Percentiles rank a stretch among this genome's conserved stretches.
Evolutionary conservation across 2,329 filamentous ascomycete species (phyloP).

Genomic region (Pseudocercospora eumusae): DNA sequence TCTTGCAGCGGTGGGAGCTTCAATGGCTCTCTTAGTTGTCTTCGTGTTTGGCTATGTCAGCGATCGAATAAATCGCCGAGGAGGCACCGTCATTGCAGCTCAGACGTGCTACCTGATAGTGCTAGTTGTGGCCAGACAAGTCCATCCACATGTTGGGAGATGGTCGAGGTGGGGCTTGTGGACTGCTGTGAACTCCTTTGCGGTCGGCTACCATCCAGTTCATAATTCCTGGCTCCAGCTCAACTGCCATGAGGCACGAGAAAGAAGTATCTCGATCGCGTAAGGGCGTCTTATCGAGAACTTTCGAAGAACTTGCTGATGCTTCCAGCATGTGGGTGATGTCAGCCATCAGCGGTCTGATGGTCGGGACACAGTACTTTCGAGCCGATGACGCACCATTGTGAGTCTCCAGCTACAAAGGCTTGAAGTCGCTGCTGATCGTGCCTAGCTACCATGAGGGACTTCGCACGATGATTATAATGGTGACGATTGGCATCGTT

Average conservation of each 20-base stretch:
- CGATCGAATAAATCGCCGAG: constrained; percentile 50
- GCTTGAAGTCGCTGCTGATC: background rate
- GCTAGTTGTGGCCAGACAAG: constrained; percentile 45
- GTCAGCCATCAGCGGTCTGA: constrained; percentile 54
- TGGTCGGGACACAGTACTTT: constrained; percentile 57
- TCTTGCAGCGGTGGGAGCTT: constrained; percentile 46
- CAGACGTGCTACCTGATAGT: constrained; percentile 51
- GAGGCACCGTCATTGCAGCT: constrained; percentile 48
- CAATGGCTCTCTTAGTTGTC: constrained; percentile 51
- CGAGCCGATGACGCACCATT: constrained; percentile 47
- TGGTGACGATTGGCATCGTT: constrained; percentile 10
- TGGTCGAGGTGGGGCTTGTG: constrained; percentile 56
- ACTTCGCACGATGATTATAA: constrained; percentile 13
- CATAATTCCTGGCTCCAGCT: constrained; percentile 52
- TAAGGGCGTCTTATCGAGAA: background rate
- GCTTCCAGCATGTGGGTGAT: constrained; percentile 49
- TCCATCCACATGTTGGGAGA: constrained; percentile 49
- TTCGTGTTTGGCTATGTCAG: constrained; percentile 54
- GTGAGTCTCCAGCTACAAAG: constrained; percentile 23
- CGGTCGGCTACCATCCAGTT: constrained; percentile 57
- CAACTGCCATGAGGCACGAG: constrained; percentile 51
- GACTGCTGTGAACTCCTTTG: constrained; percentile 55
- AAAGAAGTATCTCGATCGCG: constrained; percentile 55
- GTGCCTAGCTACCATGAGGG: constrained; percentile 1
- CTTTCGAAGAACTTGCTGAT: background rate